These are phyloP conservation scores for Candida argentea DNA, from an alignment of 805 yeast genomes.

Conservation along the genomic window DNA sequence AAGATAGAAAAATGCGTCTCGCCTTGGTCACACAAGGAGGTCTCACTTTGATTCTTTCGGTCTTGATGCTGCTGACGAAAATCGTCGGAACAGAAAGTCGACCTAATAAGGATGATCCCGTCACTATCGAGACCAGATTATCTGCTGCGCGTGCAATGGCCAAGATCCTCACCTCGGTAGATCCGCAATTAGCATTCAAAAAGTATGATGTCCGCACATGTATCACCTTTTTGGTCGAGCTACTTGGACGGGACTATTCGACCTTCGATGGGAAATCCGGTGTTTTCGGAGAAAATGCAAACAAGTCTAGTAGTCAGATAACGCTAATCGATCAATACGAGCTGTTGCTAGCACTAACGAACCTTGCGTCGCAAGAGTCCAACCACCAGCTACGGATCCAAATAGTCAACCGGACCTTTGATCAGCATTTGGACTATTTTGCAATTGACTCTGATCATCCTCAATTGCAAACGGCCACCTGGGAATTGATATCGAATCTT, in stretches of 20 bases:
- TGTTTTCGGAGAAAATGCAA: slow-evolving; percentile 2
- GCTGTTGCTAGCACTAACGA: slow-evolving; percentile 57
- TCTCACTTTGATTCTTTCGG: slow-evolving; percentile 27
- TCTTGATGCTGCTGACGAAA: slow-evolving; percentile 20
- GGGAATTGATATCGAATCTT: slow-evolving; percentile 58
- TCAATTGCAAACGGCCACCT: slow-evolving; percentile 44
- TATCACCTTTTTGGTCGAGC: slow-evolving; percentile 39
- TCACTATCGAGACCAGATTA: slow-evolving; percentile 14
- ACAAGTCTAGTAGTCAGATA: slow-evolving; percentile 17
- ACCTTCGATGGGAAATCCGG: slow-evolving; percentile 8
- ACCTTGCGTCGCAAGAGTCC: slow-evolving; percentile 42
- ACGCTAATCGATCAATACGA: slow-evolving; percentile 39
- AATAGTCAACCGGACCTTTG: slow-evolving; percentile 33
- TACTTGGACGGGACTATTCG: slow-evolving; percentile 26
- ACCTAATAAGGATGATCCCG: slow-evolving; percentile 8
- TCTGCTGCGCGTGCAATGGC: slow-evolving; percentile 35
- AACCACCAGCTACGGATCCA: slow-evolving; percentile 28
- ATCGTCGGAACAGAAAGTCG: slow-evolving; percentile 14
- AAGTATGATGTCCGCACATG: slow-evolving; percentile 31
- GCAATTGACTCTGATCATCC: slow-evolving; percentile 26
- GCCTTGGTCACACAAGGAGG: slow-evolving; percentile 40
- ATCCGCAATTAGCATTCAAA: slow-evolving; percentile 33
- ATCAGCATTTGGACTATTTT: slow-evolving; percentile 36
- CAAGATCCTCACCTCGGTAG: slow-evolving; percentile 31
- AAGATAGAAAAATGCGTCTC: slow-evolving; percentile 14